Evolutionary conservation across 1,139 yeast genomes (phyloP), one percentile per base, ranked within the genome.

Genomic region (Scheffersomyces lignicola): DNA sequence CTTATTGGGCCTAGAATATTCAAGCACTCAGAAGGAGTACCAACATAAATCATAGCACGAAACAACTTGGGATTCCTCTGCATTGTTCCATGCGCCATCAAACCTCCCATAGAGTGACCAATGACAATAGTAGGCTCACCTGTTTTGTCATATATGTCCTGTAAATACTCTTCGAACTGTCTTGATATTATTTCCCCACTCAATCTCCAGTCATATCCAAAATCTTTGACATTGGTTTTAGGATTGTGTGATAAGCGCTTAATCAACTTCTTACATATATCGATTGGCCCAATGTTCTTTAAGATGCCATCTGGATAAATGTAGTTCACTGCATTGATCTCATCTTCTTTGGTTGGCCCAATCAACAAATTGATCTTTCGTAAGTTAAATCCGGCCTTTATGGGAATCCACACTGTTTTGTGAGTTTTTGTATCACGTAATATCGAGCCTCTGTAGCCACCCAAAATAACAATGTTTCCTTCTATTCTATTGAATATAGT

Each of bases 51-150:
- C 1, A 89, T 50, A 0, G 92, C 90, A 41, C 92, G 65, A 50
- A 89, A 75, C 29, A 87, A 58, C 8, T 73, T 64, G 0, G 96
- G 90, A 38, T 79, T 73, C 31, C 65, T 63, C 39, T 83, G 85
- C 69, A 89, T 65, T 0, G 86, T 85, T 37, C 83, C 83, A 50
- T 87, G 96, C 0, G 95, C 80, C 14, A 89, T 73, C 15, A 89
- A 54, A 0, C 97, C 97, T 34, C 97, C 97, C 96, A 89, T 88
- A 0, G 96, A 87, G 57, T 89, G 97, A 0, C 94, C 94, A 37
- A 89, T 78, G 0, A 89, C 79, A 18, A 82, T 61, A 0, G 82
- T 71, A 3, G 85, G 86, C 43, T 75, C 73, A 7, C 75, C 69
- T 0, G 74, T 67, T 21, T 54, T 39, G 7, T 55, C 43, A 43